Evolutionary conservation across 169 alveolate species (phyloP).

Genomic region (Eimeria maxima): DNA sequence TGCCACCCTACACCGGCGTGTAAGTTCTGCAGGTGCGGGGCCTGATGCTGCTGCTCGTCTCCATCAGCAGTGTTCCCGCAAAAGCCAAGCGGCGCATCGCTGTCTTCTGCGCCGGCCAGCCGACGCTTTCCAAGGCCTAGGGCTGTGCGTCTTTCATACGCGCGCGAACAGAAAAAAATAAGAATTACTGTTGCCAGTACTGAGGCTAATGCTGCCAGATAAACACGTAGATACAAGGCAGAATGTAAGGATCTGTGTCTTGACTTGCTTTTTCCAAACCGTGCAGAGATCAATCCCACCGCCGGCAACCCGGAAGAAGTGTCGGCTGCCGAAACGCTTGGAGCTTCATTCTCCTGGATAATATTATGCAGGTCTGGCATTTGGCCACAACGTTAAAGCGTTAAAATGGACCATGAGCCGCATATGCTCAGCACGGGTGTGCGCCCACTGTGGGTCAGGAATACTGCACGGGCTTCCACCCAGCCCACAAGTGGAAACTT

Average conservation of each 20-base stretch:
- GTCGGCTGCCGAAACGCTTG: background rate
- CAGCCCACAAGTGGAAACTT: too few relatives aligned
- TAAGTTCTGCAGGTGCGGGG: too few relatives aligned
- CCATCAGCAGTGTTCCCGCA: too few relatives aligned
- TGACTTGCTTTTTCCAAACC: background rate
- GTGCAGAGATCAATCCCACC: background rate
- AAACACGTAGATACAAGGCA: background rate
- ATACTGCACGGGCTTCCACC: too few relatives aligned
- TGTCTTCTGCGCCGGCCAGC: background rate
- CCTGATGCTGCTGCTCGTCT: too few relatives aligned
- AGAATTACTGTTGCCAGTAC: background rate
- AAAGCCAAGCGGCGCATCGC: background rate
- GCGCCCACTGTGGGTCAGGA: too few relatives aligned
- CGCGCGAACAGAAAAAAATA: background rate
- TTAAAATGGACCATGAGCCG: too few relatives aligned
- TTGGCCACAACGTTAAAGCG: background rate
- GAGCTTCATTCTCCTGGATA: background rate
- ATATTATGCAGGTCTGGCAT: background rate
- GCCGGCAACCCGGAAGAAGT: background rate
- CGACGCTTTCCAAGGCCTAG: background rate
- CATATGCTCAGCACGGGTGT: too few relatives aligned
- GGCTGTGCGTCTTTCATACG: background rate
- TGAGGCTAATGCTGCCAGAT: background rate
- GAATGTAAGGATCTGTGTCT: background rate
- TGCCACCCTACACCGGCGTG: too few relatives aligned